Conservation (phyloP, 2,329 filamentous ascomycete species). For the Amauroascus niger region DNA sequence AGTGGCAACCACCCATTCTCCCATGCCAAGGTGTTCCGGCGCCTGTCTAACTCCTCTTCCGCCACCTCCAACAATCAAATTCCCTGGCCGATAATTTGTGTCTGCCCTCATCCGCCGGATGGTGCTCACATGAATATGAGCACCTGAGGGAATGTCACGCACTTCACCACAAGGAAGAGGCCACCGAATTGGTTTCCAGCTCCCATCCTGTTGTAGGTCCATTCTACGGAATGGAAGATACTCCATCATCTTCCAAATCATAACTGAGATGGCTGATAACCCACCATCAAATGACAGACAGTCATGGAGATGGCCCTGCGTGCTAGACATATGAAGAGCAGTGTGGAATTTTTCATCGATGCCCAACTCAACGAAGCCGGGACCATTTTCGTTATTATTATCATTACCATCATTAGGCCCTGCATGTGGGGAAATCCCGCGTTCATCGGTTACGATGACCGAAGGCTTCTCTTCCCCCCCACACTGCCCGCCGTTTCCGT, state of each 20-base stretch:
- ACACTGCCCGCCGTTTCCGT: slow-evolving; percentile 14
- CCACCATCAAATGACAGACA: slow-evolving; percentile 58
- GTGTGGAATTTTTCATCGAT: slow-evolving; percentile 41
- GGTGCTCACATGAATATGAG: slow-evolving; percentile 63
- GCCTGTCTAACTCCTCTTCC: slow-evolving; percentile 58
- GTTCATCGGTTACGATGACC: slow-evolving; percentile 6
- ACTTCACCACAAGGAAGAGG: slow-evolving; percentile 68
- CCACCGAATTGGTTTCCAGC: slow-evolving; percentile 73
- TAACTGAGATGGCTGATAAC: slow-evolving; percentile 45
- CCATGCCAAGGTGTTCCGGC: slow-evolving; percentile 54
- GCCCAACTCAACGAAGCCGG: no score
- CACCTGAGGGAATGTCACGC: slow-evolving; percentile 62
- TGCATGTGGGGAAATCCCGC: neutral
- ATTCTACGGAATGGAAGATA: slow-evolving; percentile 72
- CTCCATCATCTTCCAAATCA: slow-evolving; percentile 70
- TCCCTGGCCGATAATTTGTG: slow-evolving; percentile 60
- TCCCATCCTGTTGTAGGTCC: slow-evolving; percentile 62
- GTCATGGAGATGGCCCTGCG: slow-evolving; percentile 54
- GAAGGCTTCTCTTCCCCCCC: neutral
- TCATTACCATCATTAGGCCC: neutral
- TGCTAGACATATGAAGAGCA: slow-evolving; percentile 49
- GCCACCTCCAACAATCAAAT: slow-evolving; percentile 69
- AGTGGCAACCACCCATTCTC: slow-evolving; percentile 60
- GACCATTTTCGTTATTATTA: neutral
- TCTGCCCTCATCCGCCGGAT: slow-evolving; percentile 60